Conservation (phyloP, 805 yeast genomes). For the Yarrowia sp. region DNA sequence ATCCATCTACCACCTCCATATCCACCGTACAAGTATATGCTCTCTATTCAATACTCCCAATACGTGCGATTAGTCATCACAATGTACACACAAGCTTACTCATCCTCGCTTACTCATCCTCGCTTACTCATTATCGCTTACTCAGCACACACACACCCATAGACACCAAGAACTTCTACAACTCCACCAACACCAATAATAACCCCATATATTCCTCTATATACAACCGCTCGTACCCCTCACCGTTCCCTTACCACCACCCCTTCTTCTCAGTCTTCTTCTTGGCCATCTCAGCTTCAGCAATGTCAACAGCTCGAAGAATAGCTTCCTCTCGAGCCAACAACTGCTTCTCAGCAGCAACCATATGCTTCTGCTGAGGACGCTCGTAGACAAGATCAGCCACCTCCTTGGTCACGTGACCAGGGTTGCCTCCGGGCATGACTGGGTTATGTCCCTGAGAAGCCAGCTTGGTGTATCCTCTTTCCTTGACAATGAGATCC, state of each 20-base stretch:
- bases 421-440: conserved; percentile 18
- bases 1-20: background rate
- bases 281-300: conserved; percentile 47
- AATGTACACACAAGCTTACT: background rate
- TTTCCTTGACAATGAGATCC: conserved; percentile 59
- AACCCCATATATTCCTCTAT: background rate
- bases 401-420: conserved; percentile 52
- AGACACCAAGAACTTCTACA: background rate
- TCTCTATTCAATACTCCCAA: background rate
- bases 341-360: conserved; percentile 73
- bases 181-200: background rate
- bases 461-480: conserved; percentile 43
- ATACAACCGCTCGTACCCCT: background rate
- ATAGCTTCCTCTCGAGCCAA: conserved; percentile 71
- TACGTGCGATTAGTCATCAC: too few species aligned
- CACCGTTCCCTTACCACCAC: background rate
- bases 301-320: conserved; percentile 57
- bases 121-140: too few species aligned
- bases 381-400: conserved; percentile 57
- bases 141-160: too few species aligned
- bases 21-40: background rate
- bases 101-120: too few species aligned
- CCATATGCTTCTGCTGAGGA: conserved; percentile 73
- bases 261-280: conserved; percentile 24
- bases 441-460: conserved; percentile 50